A percentile compares a stretch with the other conserved stretches of the same genome.
phyloP scores from a whole-genome alignment of 495 filamentous ascomycete species.

The Bryoglossum gracile region DNA sequence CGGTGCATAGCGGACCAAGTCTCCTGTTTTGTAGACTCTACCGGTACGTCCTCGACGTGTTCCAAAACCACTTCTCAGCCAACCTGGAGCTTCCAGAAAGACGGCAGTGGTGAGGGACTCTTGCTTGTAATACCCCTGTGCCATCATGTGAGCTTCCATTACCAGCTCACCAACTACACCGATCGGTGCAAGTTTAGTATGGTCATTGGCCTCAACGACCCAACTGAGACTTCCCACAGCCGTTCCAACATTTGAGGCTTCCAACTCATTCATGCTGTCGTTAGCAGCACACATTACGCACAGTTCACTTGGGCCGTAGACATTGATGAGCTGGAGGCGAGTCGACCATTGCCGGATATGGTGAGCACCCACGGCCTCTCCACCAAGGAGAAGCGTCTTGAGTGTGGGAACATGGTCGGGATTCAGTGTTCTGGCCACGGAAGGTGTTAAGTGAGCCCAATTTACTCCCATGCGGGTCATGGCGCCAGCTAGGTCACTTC shows the following conservation, averaged over 20 bases:
- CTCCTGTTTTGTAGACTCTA: slow-evolving; percentile 47
- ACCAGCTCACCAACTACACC: slow-evolving; percentile 53
- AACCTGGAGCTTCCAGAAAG: slow-evolving; percentile 25
- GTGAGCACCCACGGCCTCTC: slow-evolving; percentile 50
- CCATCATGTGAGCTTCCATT: slow-evolving; percentile 50
- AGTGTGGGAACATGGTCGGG: slow-evolving; percentile 40
- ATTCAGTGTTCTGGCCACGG: slow-evolving; percentile 15
- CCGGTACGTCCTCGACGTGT: slow-evolving; percentile 24
- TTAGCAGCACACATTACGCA: too few relatives aligned
- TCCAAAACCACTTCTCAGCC: too few relatives aligned
- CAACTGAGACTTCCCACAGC: slow-evolving; percentile 40
- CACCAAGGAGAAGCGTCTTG: slow-evolving; percentile 39
- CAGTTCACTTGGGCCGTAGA: slow-evolving; percentile 50
- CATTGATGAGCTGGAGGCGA: slow-evolving; percentile 42
- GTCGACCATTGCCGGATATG: slow-evolving; percentile 49
- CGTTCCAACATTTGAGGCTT: slow-evolving; percentile 33
- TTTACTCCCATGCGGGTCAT: slow-evolving; percentile 22
- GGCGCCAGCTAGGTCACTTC: slow-evolving; percentile 24
- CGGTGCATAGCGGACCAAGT: slow-evolving; percentile 5
- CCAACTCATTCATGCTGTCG: slow-evolving; percentile 32
- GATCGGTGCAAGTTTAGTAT: slow-evolving; percentile 48
- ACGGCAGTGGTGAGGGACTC: slow-evolving; percentile 3
- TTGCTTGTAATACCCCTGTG: slow-evolving; percentile 38
- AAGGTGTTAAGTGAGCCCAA: slow-evolving; percentile 22
- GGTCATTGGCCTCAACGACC: slow-evolving; percentile 48